Evolutionary conservation across 2,329 filamentous ascomycete species (phyloP), one percentile per base, ranked within the genome.

Genomic region (Ramularia collo-cygni): DNA sequence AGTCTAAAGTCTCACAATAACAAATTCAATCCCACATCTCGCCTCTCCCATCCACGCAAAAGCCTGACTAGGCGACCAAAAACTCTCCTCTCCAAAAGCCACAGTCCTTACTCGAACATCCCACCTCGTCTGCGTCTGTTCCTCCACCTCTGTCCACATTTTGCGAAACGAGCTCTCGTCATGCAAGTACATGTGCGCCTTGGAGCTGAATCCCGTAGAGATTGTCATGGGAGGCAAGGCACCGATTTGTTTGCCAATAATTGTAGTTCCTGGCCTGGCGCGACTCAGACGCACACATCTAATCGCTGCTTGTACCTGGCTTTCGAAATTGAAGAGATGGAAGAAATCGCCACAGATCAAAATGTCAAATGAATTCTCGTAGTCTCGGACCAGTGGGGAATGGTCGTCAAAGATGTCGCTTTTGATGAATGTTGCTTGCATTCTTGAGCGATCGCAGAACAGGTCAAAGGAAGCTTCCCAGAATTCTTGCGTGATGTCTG

Each of bases 261-360:
- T 44, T 31, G 42, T 42, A n/a, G 26, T 34, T 17, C 42, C 45
- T 8, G 35, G 24, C 10, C 15, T 21, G 13, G 38, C 27, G 44
- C 28, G 10, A 44, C 31, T 16, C 32, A 35, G 30, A 44, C 36
- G 4, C 42, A 33, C 26, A 24, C 21, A 24, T 24, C 34, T 42
- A 14, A 17, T 17, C 9, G 21, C 34, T 29, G 44, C 39, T 4
- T 30, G 29, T 12, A 44, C 32, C 28, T 47, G 44, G 8, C 28
- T 24, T 6, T 13, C 24, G n/a, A 35, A 31, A 18, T 45, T 40
- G 38, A 44, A 47, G 12, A 46, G 15, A 16, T 47, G 45, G 13
- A 47, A 37, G 32, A 47, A 45, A 21, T 47, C 42, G 14, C 42
- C 38, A 27, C 42, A 44, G 38, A 35, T 42, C 10, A 47, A 26